phyloP scores from a whole-genome alignment of 345 rosid genomes.

The Psidium guajava region DNA sequence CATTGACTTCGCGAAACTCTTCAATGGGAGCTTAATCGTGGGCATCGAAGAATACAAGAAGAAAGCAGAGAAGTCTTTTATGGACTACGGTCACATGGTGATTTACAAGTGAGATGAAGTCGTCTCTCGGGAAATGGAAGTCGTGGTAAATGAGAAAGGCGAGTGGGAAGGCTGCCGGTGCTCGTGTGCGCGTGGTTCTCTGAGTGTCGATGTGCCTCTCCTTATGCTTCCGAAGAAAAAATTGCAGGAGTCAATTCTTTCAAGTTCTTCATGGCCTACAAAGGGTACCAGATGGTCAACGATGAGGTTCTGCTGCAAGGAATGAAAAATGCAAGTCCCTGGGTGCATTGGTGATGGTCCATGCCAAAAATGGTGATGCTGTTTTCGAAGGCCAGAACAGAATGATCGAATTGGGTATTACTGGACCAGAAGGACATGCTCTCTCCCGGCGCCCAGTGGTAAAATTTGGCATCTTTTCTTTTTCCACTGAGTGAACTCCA shows the following conservation, averaged over 20 bases:
- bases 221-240: neutral
- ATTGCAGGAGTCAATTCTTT: constrained; percentile 84
- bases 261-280: constrained; percentile 92
- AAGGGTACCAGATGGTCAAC: constrained; percentile 67
- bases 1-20: constrained; percentile 79
- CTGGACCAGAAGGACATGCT: constrained; percentile 97
- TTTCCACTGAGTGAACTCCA: neutral
- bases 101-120: constrained; percentile 79
- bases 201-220: neutral
- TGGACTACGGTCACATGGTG: constrained; percentile 98
- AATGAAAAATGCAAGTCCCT: constrained; percentile 77
- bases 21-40: constrained; percentile 57
- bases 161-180: neutral
- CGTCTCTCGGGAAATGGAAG: constrained; percentile 77
- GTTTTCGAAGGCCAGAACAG: constrained; percentile 84
- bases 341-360: constrained; percentile 97
- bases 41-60: constrained; percentile 61
- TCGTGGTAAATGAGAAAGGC: constrained; percentile 84
- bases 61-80: constrained; percentile 63
- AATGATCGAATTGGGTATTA: constrained; percentile 86
- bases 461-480: neutral
- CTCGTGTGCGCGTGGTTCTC: neutral
- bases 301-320: constrained; percentile 87
- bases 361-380: constrained; percentile 99
- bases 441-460: constrained; percentile 80